These are phyloP conservation scores for Fusarium avenaceum DNA, from an alignment of 2,329 filamentous ascomycete species.

Conservation along the genomic window DNA sequence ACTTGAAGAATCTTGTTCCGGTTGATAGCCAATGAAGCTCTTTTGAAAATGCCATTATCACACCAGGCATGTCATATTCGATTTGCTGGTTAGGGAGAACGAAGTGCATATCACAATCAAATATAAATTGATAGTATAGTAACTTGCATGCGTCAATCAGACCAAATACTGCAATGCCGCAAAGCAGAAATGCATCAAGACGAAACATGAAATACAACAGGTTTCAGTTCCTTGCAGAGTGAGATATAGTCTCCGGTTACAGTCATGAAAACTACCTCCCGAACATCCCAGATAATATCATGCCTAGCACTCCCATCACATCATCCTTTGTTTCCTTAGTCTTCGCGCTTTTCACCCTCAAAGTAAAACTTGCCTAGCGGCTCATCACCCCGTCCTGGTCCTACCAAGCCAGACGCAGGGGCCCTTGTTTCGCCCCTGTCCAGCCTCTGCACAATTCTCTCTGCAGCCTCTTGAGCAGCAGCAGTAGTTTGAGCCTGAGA, in stretches of 20 bases:
- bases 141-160: slow-evolving; percentile 19
- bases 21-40: too few species aligned
- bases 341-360: slow-evolving; percentile 58
- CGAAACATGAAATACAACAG: not conserved
- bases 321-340: slow-evolving; percentile 13
- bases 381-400: slow-evolving; percentile 60
- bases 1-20: not conserved
- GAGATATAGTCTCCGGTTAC: not conserved
- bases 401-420: slow-evolving; percentile 58
- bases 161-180: slow-evolving; percentile 2
- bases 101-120: not conserved
- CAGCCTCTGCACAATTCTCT: slow-evolving; percentile 72
- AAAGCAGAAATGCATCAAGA: not conserved
- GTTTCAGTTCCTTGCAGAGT: not conserved
- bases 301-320: not conserved
- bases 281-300: not conserved
- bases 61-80: not conserved
- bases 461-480: slow-evolving; percentile 67
- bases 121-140: slow-evolving; percentile 4
- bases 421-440: slow-evolving; percentile 63
- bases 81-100: not conserved
- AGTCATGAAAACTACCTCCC: slow-evolving; percentile 1
- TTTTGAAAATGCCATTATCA: too few species aligned
- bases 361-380: slow-evolving; percentile 72
- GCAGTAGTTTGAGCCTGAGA: slow-evolving; percentile 41